Evolutionary conservation across 75 land plant genomes (phyloP).

Genomic region (Ceratopteris richardii): DNA sequence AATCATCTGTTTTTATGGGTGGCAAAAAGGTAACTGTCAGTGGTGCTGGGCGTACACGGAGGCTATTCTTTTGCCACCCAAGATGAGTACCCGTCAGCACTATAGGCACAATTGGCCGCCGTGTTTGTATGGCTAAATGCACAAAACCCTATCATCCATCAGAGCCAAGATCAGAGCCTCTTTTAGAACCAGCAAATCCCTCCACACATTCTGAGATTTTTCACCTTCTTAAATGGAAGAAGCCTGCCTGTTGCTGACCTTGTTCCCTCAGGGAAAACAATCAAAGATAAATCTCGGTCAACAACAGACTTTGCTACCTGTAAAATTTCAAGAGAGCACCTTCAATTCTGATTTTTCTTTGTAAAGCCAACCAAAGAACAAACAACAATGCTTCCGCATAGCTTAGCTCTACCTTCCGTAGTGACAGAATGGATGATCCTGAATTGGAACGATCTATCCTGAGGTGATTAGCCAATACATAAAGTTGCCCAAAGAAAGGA

Average conservation of each 20-base stretch:
- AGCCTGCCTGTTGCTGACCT: conserved; percentile 35
- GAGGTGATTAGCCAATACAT: conserved; percentile 42
- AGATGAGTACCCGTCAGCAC: conserved; percentile 40
- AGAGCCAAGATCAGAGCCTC: neutral
- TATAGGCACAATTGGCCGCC: conserved; percentile 41
- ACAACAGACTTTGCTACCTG: conserved; percentile 31
- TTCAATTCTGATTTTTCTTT: too few relatives aligned
- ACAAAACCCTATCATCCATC: conserved; percentile 27
- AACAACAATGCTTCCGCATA: neutral
- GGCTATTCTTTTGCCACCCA: conserved; percentile 40
- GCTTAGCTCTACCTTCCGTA: conserved; percentile 27
- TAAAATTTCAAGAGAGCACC: neutral
- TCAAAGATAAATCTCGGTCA: conserved; percentile 31
- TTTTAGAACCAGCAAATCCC: neutral
- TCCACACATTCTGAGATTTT: neutral
- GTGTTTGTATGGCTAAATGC: conserved; percentile 38
- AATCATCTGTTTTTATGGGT: conserved; percentile 31
- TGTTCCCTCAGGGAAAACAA: conserved; percentile 48
- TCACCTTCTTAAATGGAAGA: conserved; percentile 45
- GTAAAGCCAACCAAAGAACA: neutral
- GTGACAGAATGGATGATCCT: conserved; percentile 29
- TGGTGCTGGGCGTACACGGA: conserved; percentile 39
- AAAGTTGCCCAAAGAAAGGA: conserved; percentile 45
- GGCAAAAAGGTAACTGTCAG: conserved; percentile 31
- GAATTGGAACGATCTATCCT: conserved; percentile 50